phyloP scores from a whole-genome alignment of 1,284 basidiomycete genomes.

The Limonomyces culmigenus region DNA sequence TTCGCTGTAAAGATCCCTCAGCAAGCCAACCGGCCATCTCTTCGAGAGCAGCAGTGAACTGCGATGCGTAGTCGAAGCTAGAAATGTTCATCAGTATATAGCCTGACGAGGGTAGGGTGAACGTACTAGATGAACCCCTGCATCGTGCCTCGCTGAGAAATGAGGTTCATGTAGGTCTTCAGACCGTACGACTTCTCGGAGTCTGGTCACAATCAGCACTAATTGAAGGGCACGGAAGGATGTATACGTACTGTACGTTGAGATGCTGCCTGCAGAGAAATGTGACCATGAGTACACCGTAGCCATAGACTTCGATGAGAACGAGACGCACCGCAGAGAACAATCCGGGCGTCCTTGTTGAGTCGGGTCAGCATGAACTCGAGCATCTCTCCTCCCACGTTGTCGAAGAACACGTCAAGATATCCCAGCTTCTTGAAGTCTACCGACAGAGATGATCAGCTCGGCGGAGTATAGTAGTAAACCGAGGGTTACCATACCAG shows the following conservation, averaged over 20 bases:
- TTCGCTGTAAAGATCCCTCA: conserved; percentile 65
- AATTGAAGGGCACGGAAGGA: too few relatives aligned
- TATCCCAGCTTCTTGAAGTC: conserved; percentile 25
- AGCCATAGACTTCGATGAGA: background rate
- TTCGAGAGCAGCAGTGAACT: conserved; percentile 33
- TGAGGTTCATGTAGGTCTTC: conserved; percentile 45
- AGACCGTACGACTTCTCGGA: conserved; percentile 41
- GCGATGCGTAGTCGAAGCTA: conserved; percentile 49
- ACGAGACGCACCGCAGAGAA: conserved; percentile 57
- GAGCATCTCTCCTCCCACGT: conserved; percentile 70
- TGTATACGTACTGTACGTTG: too few relatives aligned
- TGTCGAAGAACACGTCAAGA: conserved; percentile 69
- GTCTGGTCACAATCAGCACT: too few relatives aligned
- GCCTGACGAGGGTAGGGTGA: background rate
- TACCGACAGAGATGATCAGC: too few relatives aligned
- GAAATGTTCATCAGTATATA: background rate
- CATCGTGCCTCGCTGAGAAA: conserved; percentile 60
- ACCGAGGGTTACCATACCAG: too few relatives aligned
- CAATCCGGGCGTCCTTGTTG: conserved; percentile 63
- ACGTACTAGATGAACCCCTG: conserved; percentile 73
- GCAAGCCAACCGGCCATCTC: conserved; percentile 37
- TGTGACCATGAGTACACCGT: too few relatives aligned
- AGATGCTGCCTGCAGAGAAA: too few relatives aligned
- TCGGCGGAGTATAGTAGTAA: too few relatives aligned
- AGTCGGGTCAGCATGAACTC: conserved; percentile 59